Percentiles rank a stretch among this genome's conserved stretches.
Conservation (phyloP, 2,329 filamentous ascomycete species). For the Escovopsis sp. region DNA sequence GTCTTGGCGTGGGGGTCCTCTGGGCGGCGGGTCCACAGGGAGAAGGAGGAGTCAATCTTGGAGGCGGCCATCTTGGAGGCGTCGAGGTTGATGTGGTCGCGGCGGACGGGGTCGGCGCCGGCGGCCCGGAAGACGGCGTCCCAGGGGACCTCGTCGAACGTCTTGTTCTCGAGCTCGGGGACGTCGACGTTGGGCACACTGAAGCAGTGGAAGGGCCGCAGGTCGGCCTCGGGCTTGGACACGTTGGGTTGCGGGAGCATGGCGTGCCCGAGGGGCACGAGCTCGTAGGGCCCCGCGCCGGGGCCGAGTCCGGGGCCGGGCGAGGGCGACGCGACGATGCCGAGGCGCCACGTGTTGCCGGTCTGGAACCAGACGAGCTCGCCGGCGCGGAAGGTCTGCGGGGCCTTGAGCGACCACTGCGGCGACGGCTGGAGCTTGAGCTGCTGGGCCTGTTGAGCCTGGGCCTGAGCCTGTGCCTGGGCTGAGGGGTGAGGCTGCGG, state of each 20-base stretch:
- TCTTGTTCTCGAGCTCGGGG: constrained; percentile 22
- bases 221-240: constrained; percentile 24
- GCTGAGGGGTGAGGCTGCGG: constrained; percentile 4
- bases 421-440: constrained; percentile 4
- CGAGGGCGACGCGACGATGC: constrained; percentile 24
- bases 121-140: constrained; percentile 19
- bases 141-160: constrained; percentile 30
- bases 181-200: constrained; percentile 30
- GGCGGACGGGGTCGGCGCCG: constrained; percentile 20
- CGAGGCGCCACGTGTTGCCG: constrained; percentile 32
- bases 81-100: constrained; percentile 30
- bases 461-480: constrained; percentile 7
- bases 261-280: constrained; percentile 28
- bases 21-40: constrained; percentile 27
- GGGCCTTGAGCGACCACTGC: constrained; percentile 19
- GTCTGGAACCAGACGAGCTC: constrained; percentile 38
- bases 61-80: constrained; percentile 36
- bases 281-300: constrained; percentile 11
- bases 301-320: constrained; percentile 7
- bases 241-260: constrained; percentile 24
- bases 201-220: constrained; percentile 37
- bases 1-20: constrained; percentile 19
- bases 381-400: constrained; percentile 29
- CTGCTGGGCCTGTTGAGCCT: constrained; percentile 1
- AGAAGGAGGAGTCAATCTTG: constrained; percentile 34